Evolutionary conservation across 2,329 filamentous ascomycete species (phyloP), one percentile per base, ranked within the genome.

Genomic region (Alternaria consortialis): DNA sequence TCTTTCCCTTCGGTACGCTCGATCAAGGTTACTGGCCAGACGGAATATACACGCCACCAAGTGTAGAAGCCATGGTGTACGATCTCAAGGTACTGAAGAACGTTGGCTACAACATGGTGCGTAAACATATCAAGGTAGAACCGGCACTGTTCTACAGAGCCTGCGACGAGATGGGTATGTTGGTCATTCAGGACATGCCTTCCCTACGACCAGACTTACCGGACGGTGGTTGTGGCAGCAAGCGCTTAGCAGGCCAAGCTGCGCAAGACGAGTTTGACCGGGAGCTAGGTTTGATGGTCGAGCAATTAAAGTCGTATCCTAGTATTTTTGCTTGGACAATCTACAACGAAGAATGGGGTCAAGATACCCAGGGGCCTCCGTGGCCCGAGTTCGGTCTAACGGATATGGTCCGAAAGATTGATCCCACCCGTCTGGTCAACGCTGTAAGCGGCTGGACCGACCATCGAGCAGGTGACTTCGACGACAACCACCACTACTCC

Each of bases 11-110:
- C 53, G 89, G 88, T 3, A 89, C 89, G 0, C 81, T 92, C 0
- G 90, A 92, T 58, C 90, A 92, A 67, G 90, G 90, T 0, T 91
- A 83, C 74, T 91, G 89, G 89, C 89, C 89, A 0, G 89, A 91
- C 69, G 90, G 90, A 0, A 79, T 91, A 4, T 86, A 91, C 70
- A 84, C 84, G 0, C 84, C 90, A 0, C 90, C 90, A 0, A 91
- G 83, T 8, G 80, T 82, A 3, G 88, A 91, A 63, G 90, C 89
- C 0, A 89, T 92, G 87, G 79, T 86, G 0, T 91, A 84, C 56
- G 90, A 92, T 67, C 70, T 92, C 12, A 71, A 89, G 60, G 77
- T 87, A 5, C 75, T 91, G 57, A 92, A 92, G 77, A 78, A 80
- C 1, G 80, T 91, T 1, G 89, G 89, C 0, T 89, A 90, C 75